These are phyloP conservation scores for Alternaria infectoria DNA, from an alignment of 2,329 filamentous ascomycete species.

Conservation along the genomic window DNA sequence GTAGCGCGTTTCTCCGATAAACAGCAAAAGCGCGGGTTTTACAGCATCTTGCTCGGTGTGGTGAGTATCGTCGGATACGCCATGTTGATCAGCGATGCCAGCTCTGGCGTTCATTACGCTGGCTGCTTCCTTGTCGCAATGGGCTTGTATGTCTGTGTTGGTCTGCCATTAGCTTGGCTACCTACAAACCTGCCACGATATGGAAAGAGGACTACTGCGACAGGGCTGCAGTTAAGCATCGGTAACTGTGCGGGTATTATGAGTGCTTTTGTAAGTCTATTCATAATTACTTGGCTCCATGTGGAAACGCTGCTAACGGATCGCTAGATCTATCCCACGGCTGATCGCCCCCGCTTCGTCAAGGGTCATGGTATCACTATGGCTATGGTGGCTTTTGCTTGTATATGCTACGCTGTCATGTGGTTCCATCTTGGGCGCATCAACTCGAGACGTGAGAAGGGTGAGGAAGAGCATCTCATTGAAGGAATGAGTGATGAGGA, in stretches of 20 bases:
- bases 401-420: constrained; percentile 47
- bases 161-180: constrained; percentile 64
- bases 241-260: constrained; percentile 76
- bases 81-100: constrained; percentile 66
- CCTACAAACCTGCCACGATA: constrained; percentile 75
- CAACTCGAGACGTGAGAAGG: constrained; percentile 48
- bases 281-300: background rate
- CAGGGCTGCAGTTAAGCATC: constrained; percentile 72
- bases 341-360: constrained; percentile 55
- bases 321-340: constrained; percentile 54
- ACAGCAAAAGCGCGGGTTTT: constrained; percentile 69
- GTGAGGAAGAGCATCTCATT: constrained; percentile 50
- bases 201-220: constrained; percentile 76
- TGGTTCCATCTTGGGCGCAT: constrained; percentile 47
- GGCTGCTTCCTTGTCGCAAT: constrained; percentile 78
- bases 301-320: constrained; percentile 7
- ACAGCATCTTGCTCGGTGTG: constrained; percentile 66
- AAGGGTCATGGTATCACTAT: constrained; percentile 61
- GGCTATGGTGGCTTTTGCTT: constrained; percentile 55
- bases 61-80: constrained; percentile 73
- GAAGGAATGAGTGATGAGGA: constrained; percentile 52
- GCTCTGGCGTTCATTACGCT: constrained; percentile 72
- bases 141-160: constrained; percentile 69
- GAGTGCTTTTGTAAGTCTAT: constrained; percentile 67
- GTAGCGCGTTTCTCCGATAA: constrained; percentile 72